Base-by-base conservation (phyloP, 2,329 filamentous ascomycete species). In the Calonectria pteridis region DNA sequence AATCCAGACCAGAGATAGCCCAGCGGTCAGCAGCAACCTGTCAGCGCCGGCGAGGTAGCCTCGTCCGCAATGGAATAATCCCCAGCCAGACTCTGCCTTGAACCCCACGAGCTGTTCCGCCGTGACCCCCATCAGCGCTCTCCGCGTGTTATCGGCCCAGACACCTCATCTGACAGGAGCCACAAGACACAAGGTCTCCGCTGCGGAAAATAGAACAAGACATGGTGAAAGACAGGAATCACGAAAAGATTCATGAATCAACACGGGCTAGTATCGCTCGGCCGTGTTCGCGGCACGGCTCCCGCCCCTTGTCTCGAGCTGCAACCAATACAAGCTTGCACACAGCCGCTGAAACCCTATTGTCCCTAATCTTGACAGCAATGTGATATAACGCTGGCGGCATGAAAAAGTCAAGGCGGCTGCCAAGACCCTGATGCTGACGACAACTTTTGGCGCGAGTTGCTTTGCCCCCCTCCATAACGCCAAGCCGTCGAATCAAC, bases 341-440 rank as follows among this genome's bases (percentile, higher is more conserved):
- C 74, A 73, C 71, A 73, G 71, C 69, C 67, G 50, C 64, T 58
- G 70, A 77, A 80, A 80, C 76, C 73, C 73, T 73, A 73, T 59
- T 63, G 46, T 26, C 50, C 40, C 29, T 43, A 43, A 28, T 40
- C 18, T 62, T 62, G 55, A 62, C 55, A 62, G 55, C 55, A 26
- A 62, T 13, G 35, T 62, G 33, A 29, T 62, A 51, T 31, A 62
- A 20, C 53, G 53, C 70, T 46, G 16, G 53, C 62, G 26, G 55
- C 53, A 26, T 63, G 28, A 68, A 67, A 62, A 59, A 46, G 64
- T 68, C 65, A 31, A 43, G 51, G 33, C n/a, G 40, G 29, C 20
- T 53, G 55, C 67, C 67, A 63, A 65, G 59, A 66, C 50, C 66
- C 37, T 49, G 40, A 65, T 11, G 71, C 66, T 73, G 66, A 73